Evolutionary conservation across 139 green algal species (phyloP).

Genomic region (Chlorella sorokiniana): DNA sequence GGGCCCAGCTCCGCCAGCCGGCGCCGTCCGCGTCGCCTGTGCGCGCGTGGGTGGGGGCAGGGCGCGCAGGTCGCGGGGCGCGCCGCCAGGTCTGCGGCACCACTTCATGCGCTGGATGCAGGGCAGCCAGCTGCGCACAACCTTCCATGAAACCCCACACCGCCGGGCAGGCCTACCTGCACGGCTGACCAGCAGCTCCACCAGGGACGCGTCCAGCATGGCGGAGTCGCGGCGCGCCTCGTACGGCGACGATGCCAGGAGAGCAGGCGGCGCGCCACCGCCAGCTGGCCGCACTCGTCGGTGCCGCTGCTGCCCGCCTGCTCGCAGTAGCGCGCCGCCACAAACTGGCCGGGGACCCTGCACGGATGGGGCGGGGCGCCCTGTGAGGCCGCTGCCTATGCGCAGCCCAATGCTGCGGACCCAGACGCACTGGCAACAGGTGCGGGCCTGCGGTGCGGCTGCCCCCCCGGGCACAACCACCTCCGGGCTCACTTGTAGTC

Average conservation of each 20-base stretch:
- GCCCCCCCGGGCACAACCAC: no score
- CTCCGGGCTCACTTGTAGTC: constrained; percentile 56
- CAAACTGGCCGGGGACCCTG: constrained; percentile 66
- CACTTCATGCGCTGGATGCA: no score
- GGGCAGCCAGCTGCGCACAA: not conserved
- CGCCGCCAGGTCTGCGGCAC: not conserved
- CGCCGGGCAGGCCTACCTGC: not conserved
- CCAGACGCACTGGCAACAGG: no score
- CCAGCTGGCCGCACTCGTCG: not conserved
- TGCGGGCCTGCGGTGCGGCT: no score
- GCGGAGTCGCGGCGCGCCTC: constrained; percentile 65
- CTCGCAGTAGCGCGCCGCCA: constrained; percentile 43
- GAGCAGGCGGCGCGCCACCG: constrained; percentile 7
- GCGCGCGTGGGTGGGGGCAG: constrained; percentile 1
- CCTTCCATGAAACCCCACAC: not conserved
- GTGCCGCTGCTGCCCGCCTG: not conserved
- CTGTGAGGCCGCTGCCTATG: no score
- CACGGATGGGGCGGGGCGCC: not conserved
- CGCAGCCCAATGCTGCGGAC: no score
- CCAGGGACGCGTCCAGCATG: constrained; percentile 71
- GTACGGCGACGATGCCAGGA: constrained; percentile 66
- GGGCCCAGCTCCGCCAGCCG: constrained; percentile 60
- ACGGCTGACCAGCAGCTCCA: constrained; percentile 65
- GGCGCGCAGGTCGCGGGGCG: no score
- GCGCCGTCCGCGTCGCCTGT: constrained; percentile 23